phyloP scores from a whole-genome alignment of 108 stramenopile genomes.

The Chaetoceros tenuissimus region DNA sequence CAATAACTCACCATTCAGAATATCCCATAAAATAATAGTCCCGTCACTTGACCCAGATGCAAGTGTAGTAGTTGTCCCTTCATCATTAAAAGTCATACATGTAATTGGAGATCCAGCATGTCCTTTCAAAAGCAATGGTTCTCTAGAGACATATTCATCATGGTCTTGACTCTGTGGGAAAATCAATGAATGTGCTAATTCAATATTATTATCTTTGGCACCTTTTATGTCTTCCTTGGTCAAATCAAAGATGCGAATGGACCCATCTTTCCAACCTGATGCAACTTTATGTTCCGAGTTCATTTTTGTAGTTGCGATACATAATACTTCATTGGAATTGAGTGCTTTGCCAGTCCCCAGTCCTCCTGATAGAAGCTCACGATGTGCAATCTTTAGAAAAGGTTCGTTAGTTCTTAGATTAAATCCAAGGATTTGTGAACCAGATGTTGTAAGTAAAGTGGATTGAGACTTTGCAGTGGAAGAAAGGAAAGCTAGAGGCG shows the following conservation, averaged over 20 bases:
- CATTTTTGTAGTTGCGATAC: slow-evolving; percentile 14
- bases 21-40: slow-evolving; percentile 91
- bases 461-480: slow-evolving; percentile 1
- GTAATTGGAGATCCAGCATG: slow-evolving; percentile 66
- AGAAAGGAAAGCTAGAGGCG: slow-evolving; percentile 44
- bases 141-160: slow-evolving; percentile 45
- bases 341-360: slow-evolving; percentile 72
- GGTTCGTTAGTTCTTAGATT: slow-evolving; percentile 47
- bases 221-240: slow-evolving; percentile 16
- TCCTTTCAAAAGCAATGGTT: slow-evolving; percentile 79
- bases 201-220: slow-evolving; percentile 9
- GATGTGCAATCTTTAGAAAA: slow-evolving; percentile 49
- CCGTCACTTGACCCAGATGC: slow-evolving; percentile 86
- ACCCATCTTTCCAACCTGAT: slow-evolving; percentile 80
- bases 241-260: slow-evolving; percentile 59
- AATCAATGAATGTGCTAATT: neutral
- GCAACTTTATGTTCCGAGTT: slow-evolving; percentile 38
- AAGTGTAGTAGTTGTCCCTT: slow-evolving; percentile 29
- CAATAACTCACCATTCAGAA: slow-evolving; percentile 21
- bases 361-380: slow-evolving; percentile 46
- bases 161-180: slow-evolving; percentile 9
- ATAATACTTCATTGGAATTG: slow-evolving; percentile 60
- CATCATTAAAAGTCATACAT: slow-evolving; percentile 41
- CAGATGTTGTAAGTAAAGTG: slow-evolving; percentile 52
- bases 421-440: slow-evolving; percentile 54